Conservation (phyloP, 176 grass and related monocot genomes). For the Cenchrus purpureus region DNA sequence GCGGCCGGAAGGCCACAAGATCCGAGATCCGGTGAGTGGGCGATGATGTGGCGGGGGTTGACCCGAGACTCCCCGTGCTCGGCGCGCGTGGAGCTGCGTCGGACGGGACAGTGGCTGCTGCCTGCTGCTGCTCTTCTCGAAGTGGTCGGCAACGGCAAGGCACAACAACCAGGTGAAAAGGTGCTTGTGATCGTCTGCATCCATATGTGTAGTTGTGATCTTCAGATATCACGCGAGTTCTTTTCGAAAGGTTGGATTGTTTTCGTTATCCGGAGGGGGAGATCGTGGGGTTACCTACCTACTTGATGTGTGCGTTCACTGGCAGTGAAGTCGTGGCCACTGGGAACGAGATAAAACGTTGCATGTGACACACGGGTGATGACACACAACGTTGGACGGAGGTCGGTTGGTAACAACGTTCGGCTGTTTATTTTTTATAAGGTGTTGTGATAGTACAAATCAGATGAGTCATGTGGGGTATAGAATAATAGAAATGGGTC, state of each 20-base stretch:
- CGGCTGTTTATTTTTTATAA: background rate
- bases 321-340: slow-evolving; percentile 22
- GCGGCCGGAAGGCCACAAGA: slow-evolving; percentile 1
- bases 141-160: slow-evolving; percentile 12
- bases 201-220: background rate
- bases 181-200: background rate
- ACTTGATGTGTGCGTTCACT: background rate
- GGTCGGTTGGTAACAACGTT: background rate
- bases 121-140: background rate
- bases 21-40: slow-evolving; percentile 21
- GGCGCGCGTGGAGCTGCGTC: slow-evolving; percentile 39
- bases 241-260: background rate
- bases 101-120: slow-evolving; percentile 39
- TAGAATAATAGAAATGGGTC: background rate
- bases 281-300: background rate
- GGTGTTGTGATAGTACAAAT: background rate
- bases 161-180: background rate
- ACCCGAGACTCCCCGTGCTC: background rate
- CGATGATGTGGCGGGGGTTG: slow-evolving; percentile 42
- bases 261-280: slow-evolving; percentile 5
- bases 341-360: background rate
- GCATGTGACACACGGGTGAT: background rate
- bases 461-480: background rate
- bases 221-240: background rate
- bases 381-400: background rate